Base-by-base conservation (phyloP, 169 alveolate genomes). In the Eimeria zaria region DNA sequence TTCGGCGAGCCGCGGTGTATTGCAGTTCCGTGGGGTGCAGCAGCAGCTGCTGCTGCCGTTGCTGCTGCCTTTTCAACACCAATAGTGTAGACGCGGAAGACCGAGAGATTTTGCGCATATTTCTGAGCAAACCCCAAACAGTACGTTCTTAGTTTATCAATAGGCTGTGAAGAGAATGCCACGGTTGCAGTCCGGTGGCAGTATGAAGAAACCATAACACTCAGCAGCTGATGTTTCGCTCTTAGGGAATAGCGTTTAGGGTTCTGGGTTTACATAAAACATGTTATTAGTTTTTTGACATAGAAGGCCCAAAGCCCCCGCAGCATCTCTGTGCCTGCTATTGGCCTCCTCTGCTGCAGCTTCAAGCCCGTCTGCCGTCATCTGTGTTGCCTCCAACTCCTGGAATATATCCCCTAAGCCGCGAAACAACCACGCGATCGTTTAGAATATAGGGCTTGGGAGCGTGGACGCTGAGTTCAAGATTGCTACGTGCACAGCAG, bases 321-420 rank as follows among this genome's bases (percentile, higher is more conserved):
- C 91, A 55, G 91, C 91, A 0, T 53, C 73, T 58, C 91, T 48
- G 12, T 83, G 91, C 27, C 67, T 53, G 74, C 74, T 51, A 76
- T 83, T 58, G 39, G 67, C 91, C 67, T 51, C 74, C 55, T 83
- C 91, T 83, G 91, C 74, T 48, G 91, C 69, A 58, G 91, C 76
- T 48, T 83, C 91, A 22, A 83, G 91, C 1, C 91, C 67, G 41
- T 83, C 91, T 12, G 91, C 91, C 55, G 74, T 58, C 91, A 60
- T 58, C 67, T 83, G 76, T 3, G 73, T 36, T 41, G 62, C 76
- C 73, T 83, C 91, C 76, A 83, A 58, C 51, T 83, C 91, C 51
- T 83, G 48, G 55, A 51, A 58, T 20, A 83, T 39, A 27, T 55
- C 55, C 36, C 91, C 91, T 83, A 22, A 16, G 33, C 3, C 3